Conservation (phyloP, 345 rosid species). For the Lenwebbia sp. region DNA sequence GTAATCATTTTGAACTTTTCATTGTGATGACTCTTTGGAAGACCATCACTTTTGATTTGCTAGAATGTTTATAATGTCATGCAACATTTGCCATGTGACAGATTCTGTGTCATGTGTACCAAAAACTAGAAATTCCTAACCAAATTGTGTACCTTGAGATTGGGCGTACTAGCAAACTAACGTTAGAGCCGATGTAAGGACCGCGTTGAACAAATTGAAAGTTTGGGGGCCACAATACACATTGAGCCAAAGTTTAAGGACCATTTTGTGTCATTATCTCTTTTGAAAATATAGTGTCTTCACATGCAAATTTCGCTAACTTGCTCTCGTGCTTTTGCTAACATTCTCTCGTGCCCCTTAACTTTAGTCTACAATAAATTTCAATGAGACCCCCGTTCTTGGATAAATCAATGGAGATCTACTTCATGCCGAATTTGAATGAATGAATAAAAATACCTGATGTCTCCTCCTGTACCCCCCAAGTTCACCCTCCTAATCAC, state of each 20-base stretch:
- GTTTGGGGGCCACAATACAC: too few species aligned
- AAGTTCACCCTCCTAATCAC: constrained; percentile 31
- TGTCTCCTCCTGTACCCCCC: constrained; percentile 14
- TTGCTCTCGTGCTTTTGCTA: too few species aligned
- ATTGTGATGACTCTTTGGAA: neutral
- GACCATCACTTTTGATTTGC: neutral
- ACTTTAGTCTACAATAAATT: neutral
- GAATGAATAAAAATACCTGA: constrained; percentile 23
- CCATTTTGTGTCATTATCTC: too few species aligned
- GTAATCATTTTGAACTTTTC: neutral
- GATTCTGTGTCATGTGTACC: neutral
- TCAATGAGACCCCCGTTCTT: neutral
- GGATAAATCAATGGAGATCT: neutral
- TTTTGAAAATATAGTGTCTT: too few species aligned
- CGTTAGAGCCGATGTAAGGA: neutral
- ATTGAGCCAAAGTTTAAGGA: too few species aligned
- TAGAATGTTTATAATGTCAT: neutral
- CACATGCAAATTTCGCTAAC: too few species aligned
- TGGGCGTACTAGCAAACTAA: neutral
- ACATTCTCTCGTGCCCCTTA: neutral
- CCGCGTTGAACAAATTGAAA: too few species aligned
- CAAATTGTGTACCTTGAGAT: neutral
- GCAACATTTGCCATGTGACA: neutral
- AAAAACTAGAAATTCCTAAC: neutral
- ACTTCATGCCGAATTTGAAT: neutral